Evolutionary conservation across 768 basidiomycete genomes (phyloP).

Genomic region (Rhodocollybia butyracea): DNA sequence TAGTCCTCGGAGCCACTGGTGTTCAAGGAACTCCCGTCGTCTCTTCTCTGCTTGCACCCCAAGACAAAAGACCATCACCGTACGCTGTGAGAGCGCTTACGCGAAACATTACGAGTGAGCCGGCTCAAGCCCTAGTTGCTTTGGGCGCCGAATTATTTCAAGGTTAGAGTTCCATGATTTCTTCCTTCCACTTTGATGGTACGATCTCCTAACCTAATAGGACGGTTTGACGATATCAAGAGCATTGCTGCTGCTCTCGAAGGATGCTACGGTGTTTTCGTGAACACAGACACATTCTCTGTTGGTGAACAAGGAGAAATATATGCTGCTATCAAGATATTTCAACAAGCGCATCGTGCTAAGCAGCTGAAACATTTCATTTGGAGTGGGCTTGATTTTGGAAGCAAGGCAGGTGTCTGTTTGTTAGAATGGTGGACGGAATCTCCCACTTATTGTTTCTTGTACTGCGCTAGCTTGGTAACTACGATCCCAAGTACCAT

Average conservation of each 20-base stretch:
- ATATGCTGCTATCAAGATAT: conserved; percentile 3
- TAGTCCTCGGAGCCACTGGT: conserved; percentile 45
- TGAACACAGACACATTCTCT: conserved; percentile 14
- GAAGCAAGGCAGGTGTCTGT: conserved; percentile 1
- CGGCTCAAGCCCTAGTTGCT: conserved; percentile 31
- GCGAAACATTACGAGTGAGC: conserved; percentile 26
- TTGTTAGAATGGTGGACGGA: too few relatives aligned
- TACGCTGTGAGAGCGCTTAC: conserved; percentile 41
- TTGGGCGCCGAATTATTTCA: conserved; percentile 26
- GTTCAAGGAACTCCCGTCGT: conserved; percentile 41
- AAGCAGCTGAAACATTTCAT: conserved; percentile 6
- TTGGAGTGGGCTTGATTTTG: conserved; percentile 7
- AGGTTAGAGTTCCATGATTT: background rate
- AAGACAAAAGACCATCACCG: conserved; percentile 36
- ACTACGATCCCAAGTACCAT: conserved; percentile 21
- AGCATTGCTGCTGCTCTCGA: conserved; percentile 28
- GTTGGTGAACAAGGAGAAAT: conserved; percentile 8
- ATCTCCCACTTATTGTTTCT: background rate
- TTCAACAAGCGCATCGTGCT: conserved; percentile 4
- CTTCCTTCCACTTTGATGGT: background rate
- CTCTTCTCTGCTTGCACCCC: conserved; percentile 31
- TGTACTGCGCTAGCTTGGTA: background rate
- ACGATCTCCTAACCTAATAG: conserved; percentile 13
- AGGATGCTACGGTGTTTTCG: conserved; percentile 25
- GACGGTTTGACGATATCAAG: conserved; percentile 29